These are phyloP conservation scores for Eucalyptus sp. DNA, from an alignment of 345 rosid species.

Conservation along the genomic window DNA sequence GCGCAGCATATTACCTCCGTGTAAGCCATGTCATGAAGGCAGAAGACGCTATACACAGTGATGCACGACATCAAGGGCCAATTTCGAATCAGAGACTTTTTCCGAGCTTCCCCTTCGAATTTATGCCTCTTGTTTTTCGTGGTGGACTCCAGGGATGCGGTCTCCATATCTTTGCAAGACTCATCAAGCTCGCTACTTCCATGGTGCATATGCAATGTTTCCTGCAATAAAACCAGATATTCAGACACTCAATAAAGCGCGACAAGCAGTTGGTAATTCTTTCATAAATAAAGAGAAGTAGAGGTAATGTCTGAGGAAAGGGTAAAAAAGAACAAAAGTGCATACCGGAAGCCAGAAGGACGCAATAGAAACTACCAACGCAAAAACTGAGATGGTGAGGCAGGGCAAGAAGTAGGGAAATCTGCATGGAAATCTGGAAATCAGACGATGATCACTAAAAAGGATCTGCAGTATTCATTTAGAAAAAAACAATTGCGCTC, in stretches of 20 bases:
- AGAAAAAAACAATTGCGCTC: background rate
- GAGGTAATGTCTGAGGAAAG: background rate
- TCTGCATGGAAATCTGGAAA: conserved; percentile 20
- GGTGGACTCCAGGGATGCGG: background rate
- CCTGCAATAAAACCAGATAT: conserved; percentile 18
- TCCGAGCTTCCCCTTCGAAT: conserved; percentile 8
- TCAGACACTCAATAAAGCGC: background rate
- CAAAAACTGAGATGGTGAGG: conserved; percentile 43
- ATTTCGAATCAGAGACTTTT: conserved; percentile 42
- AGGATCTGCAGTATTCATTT: background rate
- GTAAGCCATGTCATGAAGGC: conserved; percentile 95
- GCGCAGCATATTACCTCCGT: conserved; percentile 41
- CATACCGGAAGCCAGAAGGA: conserved; percentile 69
- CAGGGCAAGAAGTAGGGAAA: conserved; percentile 82
- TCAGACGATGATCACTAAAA: background rate
- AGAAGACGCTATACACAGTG: conserved; percentile 59
- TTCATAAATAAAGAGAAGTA: background rate
- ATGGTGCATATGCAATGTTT: conserved; percentile 59
- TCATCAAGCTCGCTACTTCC: conserved; percentile 11
- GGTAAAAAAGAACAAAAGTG: background rate
- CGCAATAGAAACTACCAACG: conserved; percentile 41
- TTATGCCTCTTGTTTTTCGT: background rate
- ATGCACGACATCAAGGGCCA: conserved; percentile 90
- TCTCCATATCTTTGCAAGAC: conserved; percentile 28
- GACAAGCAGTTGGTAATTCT: background rate